Percentiles rank a stretch among this genome's conserved stretches.
Conservation (phyloP, 805 yeast genomes). For the Grigorovia humatica region DNA sequence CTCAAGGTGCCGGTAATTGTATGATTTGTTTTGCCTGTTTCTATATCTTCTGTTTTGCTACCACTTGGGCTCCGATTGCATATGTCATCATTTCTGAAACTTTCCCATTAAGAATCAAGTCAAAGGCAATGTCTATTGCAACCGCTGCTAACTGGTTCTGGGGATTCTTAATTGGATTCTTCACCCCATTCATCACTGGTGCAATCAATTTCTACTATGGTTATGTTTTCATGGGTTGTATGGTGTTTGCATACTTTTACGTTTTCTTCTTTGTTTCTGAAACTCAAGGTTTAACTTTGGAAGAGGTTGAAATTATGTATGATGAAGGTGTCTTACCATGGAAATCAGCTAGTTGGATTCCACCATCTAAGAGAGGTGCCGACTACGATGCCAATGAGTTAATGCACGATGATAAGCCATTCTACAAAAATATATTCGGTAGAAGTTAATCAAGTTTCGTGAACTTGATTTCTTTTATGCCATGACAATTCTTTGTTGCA, state of each 20-base stretch:
- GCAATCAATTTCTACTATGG: constrained; percentile 64
- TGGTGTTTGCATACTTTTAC: constrained; percentile 45
- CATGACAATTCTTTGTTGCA: not conserved
- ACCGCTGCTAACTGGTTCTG: constrained; percentile 56
- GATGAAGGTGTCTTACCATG: constrained; percentile 33
- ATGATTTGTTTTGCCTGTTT: constrained; percentile 65
- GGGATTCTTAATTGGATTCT: constrained; percentile 58
- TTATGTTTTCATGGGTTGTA: constrained; percentile 46
- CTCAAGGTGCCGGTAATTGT: constrained; percentile 51
- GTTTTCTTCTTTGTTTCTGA: constrained; percentile 63
- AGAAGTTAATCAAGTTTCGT: not conserved
- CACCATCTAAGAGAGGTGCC: constrained; percentile 31
- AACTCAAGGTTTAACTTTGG: constrained; percentile 70
- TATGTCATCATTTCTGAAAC: constrained; percentile 59
- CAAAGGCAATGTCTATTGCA: constrained; percentile 47
- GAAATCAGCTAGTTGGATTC: constrained; percentile 40
- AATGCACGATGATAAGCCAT: constrained; percentile 20
- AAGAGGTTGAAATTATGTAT: constrained; percentile 63
- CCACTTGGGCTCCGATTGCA: constrained; percentile 68
- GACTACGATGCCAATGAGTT: constrained; percentile 18
- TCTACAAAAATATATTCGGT: constrained; percentile 7
- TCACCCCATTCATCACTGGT: constrained; percentile 60
- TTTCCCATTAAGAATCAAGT: constrained; percentile 61
- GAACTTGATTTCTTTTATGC: not conserved
- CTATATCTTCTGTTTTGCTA: constrained; percentile 62